Base-by-base conservation (phyloP, 1,284 basidiomycete species). In the Coniferiporia weirii region DNA sequence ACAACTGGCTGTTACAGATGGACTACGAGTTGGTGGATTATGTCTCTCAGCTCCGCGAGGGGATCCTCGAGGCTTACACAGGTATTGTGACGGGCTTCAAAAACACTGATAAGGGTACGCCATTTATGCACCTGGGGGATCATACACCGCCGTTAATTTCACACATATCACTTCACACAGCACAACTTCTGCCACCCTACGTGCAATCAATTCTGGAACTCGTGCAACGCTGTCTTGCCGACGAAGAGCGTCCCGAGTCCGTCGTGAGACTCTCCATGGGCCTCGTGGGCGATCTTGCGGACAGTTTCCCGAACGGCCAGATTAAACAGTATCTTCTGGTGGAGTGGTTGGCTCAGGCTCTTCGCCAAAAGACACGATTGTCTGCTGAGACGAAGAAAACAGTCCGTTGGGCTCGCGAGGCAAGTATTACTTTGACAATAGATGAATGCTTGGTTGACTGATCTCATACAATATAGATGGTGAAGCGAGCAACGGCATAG, bases 61-160 rank as follows among this genome's bases (percentile, higher is more conserved):
- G 94, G 48, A 98, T 99, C 65, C 79, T 98, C 45, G 97, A 99
- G 72, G 95, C 96, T 3, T 98, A 98, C 69, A 95, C 93, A 8
- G 95, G 97, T 51, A 91, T 98, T 64, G 86, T 98, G 61, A 89
- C 92, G 50, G 95, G 92, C 6, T 78, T 98, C 70, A 94, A 95
- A 76, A 84, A 85, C 64, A 90, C 88, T 4, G 83, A 88, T 43
- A 88, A 92, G 73, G 79, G 89, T 89, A 67, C 61, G 75, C 71
- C 27, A 2, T 54, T 22, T 34, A 48, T 19, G 36, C 36, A 3
- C 15, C 27, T 13, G 34, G 19, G n/a, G 17, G 17, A 38, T 36
- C 13, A 45, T 52, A 19, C 20, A 4, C 36, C 54, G 49, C 57
- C 52, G 45, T 32, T 17, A 10, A 36, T 63, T 4, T 40, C 15